Evolutionary conservation across 345 rosid genomes (phyloP).

Genomic region (Eutrema japonicum): DNA sequence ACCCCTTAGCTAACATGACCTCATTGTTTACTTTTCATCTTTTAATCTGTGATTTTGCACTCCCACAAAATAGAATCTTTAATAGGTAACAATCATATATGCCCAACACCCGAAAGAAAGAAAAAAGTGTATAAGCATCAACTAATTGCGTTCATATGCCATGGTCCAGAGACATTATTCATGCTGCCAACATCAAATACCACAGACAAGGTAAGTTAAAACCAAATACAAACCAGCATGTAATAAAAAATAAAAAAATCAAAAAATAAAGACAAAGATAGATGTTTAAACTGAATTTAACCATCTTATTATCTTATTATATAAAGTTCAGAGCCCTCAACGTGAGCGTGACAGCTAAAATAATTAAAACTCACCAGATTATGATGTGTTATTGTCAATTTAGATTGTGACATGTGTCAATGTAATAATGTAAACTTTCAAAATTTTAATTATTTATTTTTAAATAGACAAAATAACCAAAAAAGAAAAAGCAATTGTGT

Average conservation of each 20-base stretch:
- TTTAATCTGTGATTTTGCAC: constrained; percentile 30
- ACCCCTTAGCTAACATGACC: constrained; percentile 31
- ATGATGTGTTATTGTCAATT: no score
- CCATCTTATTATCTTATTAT: not conserved
- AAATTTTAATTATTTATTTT: no score
- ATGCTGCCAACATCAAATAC: constrained; percentile 27
- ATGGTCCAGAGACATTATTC: constrained; percentile 32
- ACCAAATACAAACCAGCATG: constrained; percentile 28
- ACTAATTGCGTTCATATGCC: constrained; percentile 23
- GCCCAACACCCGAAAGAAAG: constrained; percentile 21
- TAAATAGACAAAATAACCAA: no score
- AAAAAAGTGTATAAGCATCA: constrained; percentile 23
- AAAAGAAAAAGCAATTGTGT: no score
- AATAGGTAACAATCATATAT: constrained; percentile 18
- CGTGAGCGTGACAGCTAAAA: no score
- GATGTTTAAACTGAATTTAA: constrained; percentile 12
- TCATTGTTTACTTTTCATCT: constrained; percentile 26
- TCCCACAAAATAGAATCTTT: constrained; percentile 28
- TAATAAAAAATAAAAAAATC: not conserved
- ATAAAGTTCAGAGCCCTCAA: no score
- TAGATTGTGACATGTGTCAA: no score
- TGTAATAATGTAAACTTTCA: no score
- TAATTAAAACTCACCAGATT: no score
- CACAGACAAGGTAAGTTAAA: constrained; percentile 15
- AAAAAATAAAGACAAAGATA: not conserved